A percentile compares a stretch with the other conserved stretches of the same genome.
phyloP scores from a whole-genome alignment of 2,329 filamentous ascomycete species.

The Colletotrichum spaethianum region DNA sequence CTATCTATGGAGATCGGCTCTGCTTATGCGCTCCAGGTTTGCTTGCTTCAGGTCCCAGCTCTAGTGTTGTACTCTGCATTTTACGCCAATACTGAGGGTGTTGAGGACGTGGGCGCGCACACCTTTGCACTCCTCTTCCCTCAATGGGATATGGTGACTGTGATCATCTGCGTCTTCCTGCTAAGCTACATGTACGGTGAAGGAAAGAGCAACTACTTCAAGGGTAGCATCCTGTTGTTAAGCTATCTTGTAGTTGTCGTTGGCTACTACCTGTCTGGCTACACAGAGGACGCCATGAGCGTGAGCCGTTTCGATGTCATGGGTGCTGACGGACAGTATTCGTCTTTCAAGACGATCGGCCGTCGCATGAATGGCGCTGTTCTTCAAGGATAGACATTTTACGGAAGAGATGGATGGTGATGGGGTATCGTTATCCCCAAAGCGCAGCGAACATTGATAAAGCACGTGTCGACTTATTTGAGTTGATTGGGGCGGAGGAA shows the following conservation, averaged over 20 bases:
- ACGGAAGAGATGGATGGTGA: not conserved
- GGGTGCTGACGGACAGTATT: conserved; percentile 64
- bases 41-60: conserved; percentile 92
- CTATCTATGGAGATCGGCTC: conserved; percentile 99
- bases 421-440: conserved; percentile 11
- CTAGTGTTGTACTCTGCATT: conserved; percentile 93
- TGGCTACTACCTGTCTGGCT: conserved; percentile 89
- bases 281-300: conserved; percentile 60
- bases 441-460: conserved; percentile 16
- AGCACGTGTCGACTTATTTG: conserved; percentile 11
- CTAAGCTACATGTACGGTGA: conserved; percentile 98
- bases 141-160: conserved; percentile 98
- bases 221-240: conserved; percentile 93
- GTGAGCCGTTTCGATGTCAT: conserved; percentile 68
- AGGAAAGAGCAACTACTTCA: conserved; percentile 99
- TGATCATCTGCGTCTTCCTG: conserved; percentile 95
- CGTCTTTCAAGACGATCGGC: conserved; percentile 69
- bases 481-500: conserved; percentile 8
- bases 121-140: conserved; percentile 94
- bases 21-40: conserved; percentile 96
- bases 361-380: conserved; percentile 57
- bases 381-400: conserved; percentile 41
- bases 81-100: conserved; percentile 57
- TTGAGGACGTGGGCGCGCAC: conserved; percentile 64
- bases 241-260: conserved; percentile 93